Percentiles rank a stretch among this genome's conserved stretches.
Evolutionary conservation across 2,329 filamentous ascomycete genomes (phyloP).

Genomic region (Fusarium sulawesiense): DNA sequence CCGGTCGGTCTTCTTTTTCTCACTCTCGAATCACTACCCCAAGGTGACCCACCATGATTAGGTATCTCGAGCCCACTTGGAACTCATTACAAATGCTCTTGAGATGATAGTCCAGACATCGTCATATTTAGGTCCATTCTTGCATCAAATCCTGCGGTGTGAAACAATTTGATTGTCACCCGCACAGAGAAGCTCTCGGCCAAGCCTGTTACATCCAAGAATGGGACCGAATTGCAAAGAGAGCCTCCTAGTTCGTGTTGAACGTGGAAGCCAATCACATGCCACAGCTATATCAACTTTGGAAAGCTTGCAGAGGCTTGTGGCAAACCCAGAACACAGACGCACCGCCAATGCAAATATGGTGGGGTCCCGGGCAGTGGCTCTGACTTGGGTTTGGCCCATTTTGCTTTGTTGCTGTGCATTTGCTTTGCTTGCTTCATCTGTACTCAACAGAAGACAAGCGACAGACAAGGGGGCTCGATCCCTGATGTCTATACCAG

Average conservation of each 20-base stretch:
- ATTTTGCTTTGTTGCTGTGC: constrained; percentile 29
- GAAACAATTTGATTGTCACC: constrained; percentile 4
- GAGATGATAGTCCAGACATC: constrained; percentile 21
- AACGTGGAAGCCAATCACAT: constrained; percentile 29
- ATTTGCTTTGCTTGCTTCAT: constrained; percentile 34
- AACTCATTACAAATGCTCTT: constrained; percentile 37
- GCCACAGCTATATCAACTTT: constrained; percentile 15
- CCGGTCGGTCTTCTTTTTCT: constrained; percentile 13
- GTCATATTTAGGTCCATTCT: constrained; percentile 16
- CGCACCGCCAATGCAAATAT: constrained; percentile 12
- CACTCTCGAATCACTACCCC: constrained; percentile 22
- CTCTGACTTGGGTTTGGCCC: constrained; percentile 16
- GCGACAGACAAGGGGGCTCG: constrained; percentile 15
- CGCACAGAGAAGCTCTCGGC: background rate
- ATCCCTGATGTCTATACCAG: constrained; percentile 21
- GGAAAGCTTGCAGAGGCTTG: constrained; percentile 24
- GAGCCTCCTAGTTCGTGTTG: constrained; percentile 1
- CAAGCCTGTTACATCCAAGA: constrained; percentile 1
- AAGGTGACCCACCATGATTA: constrained; percentile 28
- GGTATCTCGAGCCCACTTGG: constrained; percentile 20
- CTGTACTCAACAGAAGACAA: constrained; percentile 1
- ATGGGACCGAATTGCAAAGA: background rate
- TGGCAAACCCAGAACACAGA: constrained; percentile 30
- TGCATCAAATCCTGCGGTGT: constrained; percentile 1
- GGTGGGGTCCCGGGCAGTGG: constrained; percentile 18